Conservation (phyloP, 1,139 yeast genomes). For the Saccharomyces hybrid region DNA sequence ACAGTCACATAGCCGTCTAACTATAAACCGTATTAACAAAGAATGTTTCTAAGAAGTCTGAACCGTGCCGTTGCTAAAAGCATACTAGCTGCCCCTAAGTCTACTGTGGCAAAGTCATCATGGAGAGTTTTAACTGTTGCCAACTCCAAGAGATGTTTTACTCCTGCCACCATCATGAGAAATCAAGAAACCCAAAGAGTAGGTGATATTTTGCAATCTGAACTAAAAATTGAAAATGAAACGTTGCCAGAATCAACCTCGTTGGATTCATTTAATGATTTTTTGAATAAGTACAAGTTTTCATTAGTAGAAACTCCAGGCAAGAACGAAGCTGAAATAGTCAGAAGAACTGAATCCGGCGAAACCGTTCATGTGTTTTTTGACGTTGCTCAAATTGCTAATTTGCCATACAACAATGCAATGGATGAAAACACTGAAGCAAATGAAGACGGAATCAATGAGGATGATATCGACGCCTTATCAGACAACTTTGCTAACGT, state of each 20-base stretch:
- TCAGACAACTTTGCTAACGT: constrained; percentile 64
- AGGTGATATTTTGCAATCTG: constrained; percentile 20
- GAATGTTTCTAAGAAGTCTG: neutral
- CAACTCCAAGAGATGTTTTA: constrained; percentile 11
- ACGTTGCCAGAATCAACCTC: constrained; percentile 26
- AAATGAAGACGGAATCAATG: constrained; percentile 32
- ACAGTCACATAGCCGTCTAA: too few species aligned
- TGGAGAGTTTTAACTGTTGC: neutral
- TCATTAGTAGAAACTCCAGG: constrained; percentile 48
- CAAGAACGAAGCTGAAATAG: constrained; percentile 63
- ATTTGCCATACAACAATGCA: constrained; percentile 35
- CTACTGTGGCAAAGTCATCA: neutral
- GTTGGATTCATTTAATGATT: constrained; percentile 30
- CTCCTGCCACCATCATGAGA: constrained; percentile 8
- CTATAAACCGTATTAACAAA: neutral
- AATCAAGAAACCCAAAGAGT: constrained; percentile 14
- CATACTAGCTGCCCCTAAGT: neutral
- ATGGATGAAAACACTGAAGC: constrained; percentile 36
- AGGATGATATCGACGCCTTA: constrained; percentile 43
- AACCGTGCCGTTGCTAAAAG: neutral
- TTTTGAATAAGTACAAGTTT: constrained; percentile 49
- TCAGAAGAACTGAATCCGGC: constrained; percentile 48
- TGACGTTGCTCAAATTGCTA: constrained; percentile 75
- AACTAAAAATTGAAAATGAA: constrained; percentile 36
- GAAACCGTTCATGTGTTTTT: constrained; percentile 73